Evolutionary conservation across 441 rosid genomes (phyloP).

Genomic region (Corymbia citriodora): DNA sequence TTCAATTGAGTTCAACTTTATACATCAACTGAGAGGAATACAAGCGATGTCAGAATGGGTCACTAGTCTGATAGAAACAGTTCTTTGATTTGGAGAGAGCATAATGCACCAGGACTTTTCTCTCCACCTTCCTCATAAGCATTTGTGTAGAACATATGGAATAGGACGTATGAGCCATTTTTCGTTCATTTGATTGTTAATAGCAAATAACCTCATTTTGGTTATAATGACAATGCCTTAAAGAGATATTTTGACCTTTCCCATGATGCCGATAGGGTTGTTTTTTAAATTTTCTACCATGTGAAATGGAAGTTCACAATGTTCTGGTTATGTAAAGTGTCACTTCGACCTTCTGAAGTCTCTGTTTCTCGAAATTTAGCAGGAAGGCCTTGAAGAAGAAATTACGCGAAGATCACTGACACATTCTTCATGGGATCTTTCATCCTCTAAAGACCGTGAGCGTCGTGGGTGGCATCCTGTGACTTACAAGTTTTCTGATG

Average conservation of each 20-base stretch:
- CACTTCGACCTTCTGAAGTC: not conserved
- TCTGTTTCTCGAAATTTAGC: slow-evolving; percentile 37
- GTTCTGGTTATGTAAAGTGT: not conserved
- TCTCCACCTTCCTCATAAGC: not conserved
- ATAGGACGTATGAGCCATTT: not conserved
- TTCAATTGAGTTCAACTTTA: not conserved
- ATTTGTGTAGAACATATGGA: not conserved
- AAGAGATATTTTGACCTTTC: not conserved
- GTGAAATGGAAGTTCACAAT: not conserved
- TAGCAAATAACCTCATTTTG: not conserved
- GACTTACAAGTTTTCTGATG: slow-evolving; percentile 85
- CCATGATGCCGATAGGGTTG: not conserved
- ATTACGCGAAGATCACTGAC: slow-evolving; percentile 81
- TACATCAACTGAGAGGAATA: not conserved
- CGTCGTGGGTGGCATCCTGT: slow-evolving; percentile 99
- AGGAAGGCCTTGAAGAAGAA: slow-evolving; percentile 77
- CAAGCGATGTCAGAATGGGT: not conserved
- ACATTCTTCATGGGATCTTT: slow-evolving; percentile 89
- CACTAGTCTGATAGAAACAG: not conserved
- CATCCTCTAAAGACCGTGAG: slow-evolving; percentile 71
- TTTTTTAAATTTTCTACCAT: not conserved
- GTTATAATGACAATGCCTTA: not conserved
- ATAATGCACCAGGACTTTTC: not conserved
- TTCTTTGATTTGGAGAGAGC: not conserved
- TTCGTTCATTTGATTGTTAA: not conserved